These are phyloP conservation scores for Teratosphaeria zuluensis DNA, from an alignment of 2,329 filamentous ascomycete species.

Conservation along the genomic window DNA sequence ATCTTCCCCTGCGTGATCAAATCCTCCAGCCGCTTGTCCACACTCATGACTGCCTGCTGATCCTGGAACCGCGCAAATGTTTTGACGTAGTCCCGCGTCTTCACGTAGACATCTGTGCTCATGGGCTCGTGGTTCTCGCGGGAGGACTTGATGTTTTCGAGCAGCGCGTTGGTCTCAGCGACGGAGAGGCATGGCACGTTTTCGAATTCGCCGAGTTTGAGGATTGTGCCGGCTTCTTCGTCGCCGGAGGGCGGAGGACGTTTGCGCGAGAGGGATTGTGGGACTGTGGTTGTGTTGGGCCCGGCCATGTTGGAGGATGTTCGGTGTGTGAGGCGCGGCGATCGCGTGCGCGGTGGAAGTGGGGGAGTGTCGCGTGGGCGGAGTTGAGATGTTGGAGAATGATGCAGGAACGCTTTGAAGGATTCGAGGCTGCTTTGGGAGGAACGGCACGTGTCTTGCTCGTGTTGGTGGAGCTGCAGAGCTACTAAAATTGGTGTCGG, in stretches of 20 bases:
- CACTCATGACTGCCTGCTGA: constrained; percentile 82
- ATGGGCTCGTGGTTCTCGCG: constrained; percentile 21
- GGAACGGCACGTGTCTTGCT: background rate
- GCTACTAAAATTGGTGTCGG: background rate
- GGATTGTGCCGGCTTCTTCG: constrained; percentile 72
- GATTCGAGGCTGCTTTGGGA: background rate
- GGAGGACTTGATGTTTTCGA: constrained; percentile 1
- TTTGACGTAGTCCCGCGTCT: constrained; percentile 71
- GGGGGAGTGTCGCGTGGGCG: background rate
- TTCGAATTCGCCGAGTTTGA: constrained; percentile 89
- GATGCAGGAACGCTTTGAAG: background rate
- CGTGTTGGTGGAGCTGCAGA: background rate
- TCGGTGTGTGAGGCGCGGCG: too few relatives aligned
- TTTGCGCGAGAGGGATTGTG: constrained; percentile 38
- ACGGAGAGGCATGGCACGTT: constrained; percentile 84
- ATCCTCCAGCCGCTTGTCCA: constrained; percentile 69
- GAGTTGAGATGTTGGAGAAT: background rate
- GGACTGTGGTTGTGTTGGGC: constrained; percentile 7
- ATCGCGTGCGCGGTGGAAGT: background rate
- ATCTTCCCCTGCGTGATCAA: constrained; percentile 66
- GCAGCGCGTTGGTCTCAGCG: constrained; percentile 49
- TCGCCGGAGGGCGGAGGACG: constrained; percentile 65
- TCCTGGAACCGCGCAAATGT: constrained; percentile 94
- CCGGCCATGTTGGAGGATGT: constrained; percentile 19
- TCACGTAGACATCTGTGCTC: constrained; percentile 40